These are phyloP conservation scores for Peronospora destructor DNA, from an alignment of 352 stramenopile genomes.

Conservation along the genomic window DNA sequence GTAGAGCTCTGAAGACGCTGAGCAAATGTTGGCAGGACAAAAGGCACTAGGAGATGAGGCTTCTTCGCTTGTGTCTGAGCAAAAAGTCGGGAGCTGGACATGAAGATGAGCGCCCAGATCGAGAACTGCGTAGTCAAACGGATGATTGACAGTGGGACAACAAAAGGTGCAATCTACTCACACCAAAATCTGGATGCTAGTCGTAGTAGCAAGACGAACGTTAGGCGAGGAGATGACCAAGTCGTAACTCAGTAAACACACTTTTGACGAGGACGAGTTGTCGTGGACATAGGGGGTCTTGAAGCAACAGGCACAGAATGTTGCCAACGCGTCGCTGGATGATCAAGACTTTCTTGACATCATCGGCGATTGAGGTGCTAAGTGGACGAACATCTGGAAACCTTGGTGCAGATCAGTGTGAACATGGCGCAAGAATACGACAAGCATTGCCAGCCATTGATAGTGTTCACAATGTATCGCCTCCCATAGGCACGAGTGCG, in stretches of 20 bases:
- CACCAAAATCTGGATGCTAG: too few relatives aligned
- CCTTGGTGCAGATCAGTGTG: slow-evolving; percentile 41
- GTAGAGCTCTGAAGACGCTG: too few relatives aligned
- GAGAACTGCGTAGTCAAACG: too few relatives aligned
- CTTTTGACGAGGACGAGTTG: slow-evolving; percentile 71
- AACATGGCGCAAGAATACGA: slow-evolving; percentile 9
- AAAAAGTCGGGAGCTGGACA: too few relatives aligned
- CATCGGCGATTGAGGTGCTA: slow-evolving; percentile 49
- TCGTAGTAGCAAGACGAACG: too few relatives aligned
- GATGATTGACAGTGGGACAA: too few relatives aligned
- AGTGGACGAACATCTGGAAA: slow-evolving; percentile 50
- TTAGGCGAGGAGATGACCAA: slow-evolving; percentile 56
- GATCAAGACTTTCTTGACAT: slow-evolving; percentile 60
- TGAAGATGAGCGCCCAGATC: too few relatives aligned
- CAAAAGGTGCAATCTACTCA: too few relatives aligned
- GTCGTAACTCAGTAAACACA: slow-evolving; percentile 59
- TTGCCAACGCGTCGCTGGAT: slow-evolving; percentile 56
- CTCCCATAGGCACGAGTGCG: slow-evolving; percentile 49
- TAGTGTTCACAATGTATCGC: slow-evolving; percentile 14
- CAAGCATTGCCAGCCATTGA: slow-evolving; percentile 13
- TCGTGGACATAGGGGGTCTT: slow-evolving; percentile 70
- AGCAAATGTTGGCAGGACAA: too few relatives aligned
- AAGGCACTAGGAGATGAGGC: too few relatives aligned
- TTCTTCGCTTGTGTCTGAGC: too few relatives aligned
- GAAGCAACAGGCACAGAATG: slow-evolving; percentile 53